phyloP scores from a whole-genome alignment of 768 basidiomycete species.

The Phlebiopsis flavidoalba region DNA sequence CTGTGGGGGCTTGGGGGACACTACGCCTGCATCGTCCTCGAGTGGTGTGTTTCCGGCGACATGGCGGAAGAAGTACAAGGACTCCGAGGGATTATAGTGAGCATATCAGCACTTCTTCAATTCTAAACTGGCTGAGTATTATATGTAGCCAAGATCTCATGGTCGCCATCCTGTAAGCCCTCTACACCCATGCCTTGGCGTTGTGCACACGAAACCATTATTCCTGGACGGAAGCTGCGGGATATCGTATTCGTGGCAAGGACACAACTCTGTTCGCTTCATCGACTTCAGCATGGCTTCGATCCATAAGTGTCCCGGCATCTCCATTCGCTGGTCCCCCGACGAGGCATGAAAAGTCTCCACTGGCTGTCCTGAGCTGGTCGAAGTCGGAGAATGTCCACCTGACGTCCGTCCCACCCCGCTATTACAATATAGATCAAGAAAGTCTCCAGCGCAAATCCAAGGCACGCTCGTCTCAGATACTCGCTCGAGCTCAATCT shows the following conservation, averaged over 20 bases:
- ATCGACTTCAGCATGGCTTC: slow-evolving; percentile 27
- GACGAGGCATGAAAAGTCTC: not conserved
- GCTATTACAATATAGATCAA: not conserved
- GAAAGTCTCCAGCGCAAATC: not conserved
- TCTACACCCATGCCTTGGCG: slow-evolving; percentile 34
- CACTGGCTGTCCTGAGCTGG: not conserved
- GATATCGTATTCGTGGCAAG: slow-evolving; percentile 29
- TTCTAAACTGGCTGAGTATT: not conserved
- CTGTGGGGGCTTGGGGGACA: no score
- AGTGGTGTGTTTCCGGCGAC: slow-evolving; percentile 29
- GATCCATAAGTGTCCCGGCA: not conserved
- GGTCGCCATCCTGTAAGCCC: slow-evolving; percentile 26
- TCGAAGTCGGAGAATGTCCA: not conserved
- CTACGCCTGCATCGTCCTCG: slow-evolving; percentile 32
- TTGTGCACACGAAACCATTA: slow-evolving; percentile 33
- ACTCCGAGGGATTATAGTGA: slow-evolving; percentile 5
- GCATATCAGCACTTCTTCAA: not conserved
- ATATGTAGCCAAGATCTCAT: slow-evolving; percentile 9
- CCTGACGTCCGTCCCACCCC: not conserved
- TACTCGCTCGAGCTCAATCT: not conserved
- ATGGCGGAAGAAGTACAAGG: slow-evolving; percentile 7
- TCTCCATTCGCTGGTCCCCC: not conserved
- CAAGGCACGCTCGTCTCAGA: not conserved
- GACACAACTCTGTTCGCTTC: slow-evolving; percentile 27
- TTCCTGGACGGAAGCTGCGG: slow-evolving; percentile 16